phyloP scores from a whole-genome alignment of 352 stramenopile species.

The Phytophthora capsici region DNA sequence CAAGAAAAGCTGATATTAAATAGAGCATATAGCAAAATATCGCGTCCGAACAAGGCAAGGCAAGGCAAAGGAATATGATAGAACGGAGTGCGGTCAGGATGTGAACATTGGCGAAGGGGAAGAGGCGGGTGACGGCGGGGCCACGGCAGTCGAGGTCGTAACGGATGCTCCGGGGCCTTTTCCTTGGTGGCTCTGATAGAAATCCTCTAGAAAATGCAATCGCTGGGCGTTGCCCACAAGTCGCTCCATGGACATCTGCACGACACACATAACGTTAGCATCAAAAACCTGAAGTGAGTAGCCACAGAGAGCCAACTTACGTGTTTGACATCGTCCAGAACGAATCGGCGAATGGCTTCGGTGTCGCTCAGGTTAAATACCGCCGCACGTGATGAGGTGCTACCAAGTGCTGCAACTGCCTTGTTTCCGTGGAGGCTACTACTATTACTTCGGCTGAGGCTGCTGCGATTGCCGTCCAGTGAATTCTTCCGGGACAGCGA shows the following conservation, averaged over 20 bases:
- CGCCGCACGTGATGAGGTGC: constrained; percentile 15
- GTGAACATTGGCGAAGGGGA: constrained; percentile 36
- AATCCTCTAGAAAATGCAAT: constrained; percentile 73
- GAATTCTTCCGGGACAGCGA: constrained; percentile 42
- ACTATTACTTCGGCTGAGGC: constrained; percentile 30
- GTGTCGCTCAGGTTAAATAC: constrained; percentile 65
- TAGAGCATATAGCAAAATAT: constrained; percentile 48
- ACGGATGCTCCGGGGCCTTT: constrained; percentile 1
- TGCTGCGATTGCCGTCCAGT: constrained; percentile 32
- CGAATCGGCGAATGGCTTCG: constrained; percentile 66
- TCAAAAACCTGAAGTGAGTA: background rate
- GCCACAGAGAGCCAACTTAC: constrained; percentile 30
- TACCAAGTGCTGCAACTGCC: constrained; percentile 15
- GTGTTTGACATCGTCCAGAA: constrained; percentile 73
- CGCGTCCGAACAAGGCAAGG: constrained; percentile 30
- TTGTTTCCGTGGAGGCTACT: constrained; percentile 29
- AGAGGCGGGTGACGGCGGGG: constrained; percentile 22
- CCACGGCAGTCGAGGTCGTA: constrained; percentile 27
- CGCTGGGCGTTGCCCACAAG: constrained; percentile 80
- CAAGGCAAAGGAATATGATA: constrained; percentile 43
- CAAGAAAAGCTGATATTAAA: constrained; percentile 37
- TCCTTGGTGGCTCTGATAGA: constrained; percentile 48
- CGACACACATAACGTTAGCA: constrained; percentile 2
- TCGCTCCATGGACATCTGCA: constrained; percentile 80
- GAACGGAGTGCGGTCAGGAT: constrained; percentile 37